Base-by-base conservation (phyloP, 2,329 filamentous ascomycete genomes). In the Thelonectria blattea region DNA sequence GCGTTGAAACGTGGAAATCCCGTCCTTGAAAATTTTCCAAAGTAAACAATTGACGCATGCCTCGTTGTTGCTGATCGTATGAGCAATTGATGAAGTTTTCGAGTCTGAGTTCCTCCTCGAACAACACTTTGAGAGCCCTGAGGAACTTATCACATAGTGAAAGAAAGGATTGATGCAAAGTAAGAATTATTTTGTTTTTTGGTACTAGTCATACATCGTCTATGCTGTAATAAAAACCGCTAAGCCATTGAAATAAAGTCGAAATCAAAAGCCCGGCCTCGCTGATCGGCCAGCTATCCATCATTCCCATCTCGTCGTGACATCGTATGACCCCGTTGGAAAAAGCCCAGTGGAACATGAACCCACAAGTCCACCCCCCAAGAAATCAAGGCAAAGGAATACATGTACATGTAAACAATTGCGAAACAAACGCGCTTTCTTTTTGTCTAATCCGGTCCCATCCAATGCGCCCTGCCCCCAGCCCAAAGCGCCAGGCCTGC, bases 201-300 rank as follows among this genome's bases (percentile, higher is more conserved):
- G 22, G 64, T 65, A 57, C 61, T 63, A 67, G 27, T 58, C 51
- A 68, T 68, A 60, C 65, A 60, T 68, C 56, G 59, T 68, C 59
- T 67, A 62, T 66, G 42, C 20, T 57, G n/a, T n/a, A n/a, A 42
- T 12, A 59, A 45, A 47, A 37, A 30, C 30, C 49, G 52, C 54
- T 53, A 12, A 48, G 22, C 43, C 43, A 42, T 20, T 17, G 42
- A 22, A 45, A 45, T 12, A 45, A 42, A 54, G 45, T 24, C 20
- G n/a, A 41, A 41, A 55, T 34, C 30, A 39, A n/a, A 54, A 30
- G 32, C 43, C 60, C 37, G 37, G 12, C 30, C 48, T 27, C 24
- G 42, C 14, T 45, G 18, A 59, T 48, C 57, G 46, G 34, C 49
- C 46, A n/a, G 42, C 51, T 51, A 48, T 63, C 63, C 45, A 20